A percentile compares a stretch with the other conserved stretches of the same genome.
Conservation (phyloP, 805 yeast species). For the Lachancea cidri region DNA sequence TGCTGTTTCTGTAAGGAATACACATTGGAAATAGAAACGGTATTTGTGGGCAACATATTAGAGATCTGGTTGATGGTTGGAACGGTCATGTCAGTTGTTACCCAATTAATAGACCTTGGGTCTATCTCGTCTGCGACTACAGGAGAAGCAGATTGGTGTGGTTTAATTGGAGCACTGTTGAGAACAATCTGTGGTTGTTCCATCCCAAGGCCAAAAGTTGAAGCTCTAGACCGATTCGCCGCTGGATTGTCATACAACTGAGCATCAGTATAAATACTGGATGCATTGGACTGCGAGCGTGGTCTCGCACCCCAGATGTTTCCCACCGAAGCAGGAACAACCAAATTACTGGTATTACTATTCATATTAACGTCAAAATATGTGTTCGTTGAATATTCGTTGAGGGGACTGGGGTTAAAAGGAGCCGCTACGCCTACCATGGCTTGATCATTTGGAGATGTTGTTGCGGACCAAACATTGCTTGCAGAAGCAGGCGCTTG, state of each 20-base stretch:
- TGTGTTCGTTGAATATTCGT: conserved; percentile 17
- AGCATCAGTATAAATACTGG: conserved; percentile 32
- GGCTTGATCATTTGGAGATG: conserved; percentile 15
- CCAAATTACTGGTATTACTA: conserved; percentile 12
- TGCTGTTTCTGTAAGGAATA: conserved; percentile 45
- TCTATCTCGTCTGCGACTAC: conserved; percentile 54
- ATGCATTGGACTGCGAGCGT: conserved; percentile 31
- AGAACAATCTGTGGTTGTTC: conserved; percentile 14
- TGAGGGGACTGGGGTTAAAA: conserved; percentile 15
- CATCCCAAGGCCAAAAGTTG: conserved; percentile 17
- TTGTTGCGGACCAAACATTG: conserved; percentile 24
- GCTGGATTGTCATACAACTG: conserved; percentile 21
- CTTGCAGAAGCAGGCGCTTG: conserved; percentile 20
- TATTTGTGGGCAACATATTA: conserved; percentile 66
- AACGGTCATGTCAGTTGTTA: conserved; percentile 65
- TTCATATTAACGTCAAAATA: conserved; percentile 18
- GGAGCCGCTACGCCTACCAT: conserved; percentile 1
- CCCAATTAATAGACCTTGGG: conserved; percentile 52
- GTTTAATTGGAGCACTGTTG: conserved; percentile 11
- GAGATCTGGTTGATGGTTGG: conserved; percentile 74
- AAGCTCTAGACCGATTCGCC: conserved; percentile 19
- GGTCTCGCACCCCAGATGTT: conserved; percentile 19
- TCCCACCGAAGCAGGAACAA: conserved; percentile 23
- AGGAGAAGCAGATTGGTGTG: conserved; percentile 27
- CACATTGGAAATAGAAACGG: conserved; percentile 72